Evolutionary conservation across 2,329 filamentous ascomycete species (phyloP).

Genomic region (Teratosphaeriaceae sp.): DNA sequence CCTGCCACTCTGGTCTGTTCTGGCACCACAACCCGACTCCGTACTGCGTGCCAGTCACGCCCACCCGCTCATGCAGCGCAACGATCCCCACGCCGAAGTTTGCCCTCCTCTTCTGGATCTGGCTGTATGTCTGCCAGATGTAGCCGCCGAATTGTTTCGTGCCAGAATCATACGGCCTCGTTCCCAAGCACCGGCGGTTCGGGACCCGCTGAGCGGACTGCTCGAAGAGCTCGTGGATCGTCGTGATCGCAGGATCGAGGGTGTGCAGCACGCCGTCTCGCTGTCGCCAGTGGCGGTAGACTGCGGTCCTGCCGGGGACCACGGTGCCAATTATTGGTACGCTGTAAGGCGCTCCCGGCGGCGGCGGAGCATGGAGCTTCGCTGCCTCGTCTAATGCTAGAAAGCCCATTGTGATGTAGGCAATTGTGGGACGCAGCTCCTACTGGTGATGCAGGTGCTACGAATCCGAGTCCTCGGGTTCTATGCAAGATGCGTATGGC

Average conservation of each 20-base stretch:
- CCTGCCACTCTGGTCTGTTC: constrained; percentile 85
- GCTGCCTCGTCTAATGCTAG: constrained; percentile 23
- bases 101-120: constrained; percentile 70
- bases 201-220: constrained; percentile 50
- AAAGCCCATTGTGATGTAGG: constrained; percentile 6
- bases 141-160: constrained; percentile 72
- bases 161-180: constrained; percentile 67
- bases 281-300: constrained; percentile 81
- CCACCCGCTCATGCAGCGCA: constrained; percentile 68
- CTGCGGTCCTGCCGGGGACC: constrained; percentile 60
- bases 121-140: constrained; percentile 74
- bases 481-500: too few relatives aligned
- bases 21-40: constrained; percentile 80
- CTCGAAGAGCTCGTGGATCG: constrained; percentile 31
- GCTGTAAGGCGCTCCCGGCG: constrained; percentile 70
- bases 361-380: constrained; percentile 57
- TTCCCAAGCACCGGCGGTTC: constrained; percentile 69
- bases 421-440: too few relatives aligned
- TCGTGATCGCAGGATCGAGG: constrained; percentile 53
- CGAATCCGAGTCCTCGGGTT: too few relatives aligned
- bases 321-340: constrained; percentile 70
- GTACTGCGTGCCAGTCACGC: constrained; percentile 60
- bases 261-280: constrained; percentile 65
- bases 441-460: too few relatives aligned
- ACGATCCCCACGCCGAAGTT: constrained; percentile 82